phyloP scores from a whole-genome alignment of 306 rosid species.

The Betula pendula region DNA sequence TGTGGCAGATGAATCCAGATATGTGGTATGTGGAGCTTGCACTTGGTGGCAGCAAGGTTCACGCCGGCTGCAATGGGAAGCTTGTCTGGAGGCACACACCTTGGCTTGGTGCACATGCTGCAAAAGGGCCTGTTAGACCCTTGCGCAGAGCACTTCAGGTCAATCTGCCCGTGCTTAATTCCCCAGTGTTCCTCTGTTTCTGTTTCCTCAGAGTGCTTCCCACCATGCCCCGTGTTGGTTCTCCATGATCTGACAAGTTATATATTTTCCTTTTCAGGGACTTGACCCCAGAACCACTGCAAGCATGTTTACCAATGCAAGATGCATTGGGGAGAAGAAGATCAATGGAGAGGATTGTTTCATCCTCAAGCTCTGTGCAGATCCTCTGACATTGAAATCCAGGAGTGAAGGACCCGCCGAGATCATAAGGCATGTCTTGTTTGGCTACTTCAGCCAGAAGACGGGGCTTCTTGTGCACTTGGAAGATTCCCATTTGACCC shows the following conservation, averaged over 20 bases:
- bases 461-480: slow-evolving; percentile 91
- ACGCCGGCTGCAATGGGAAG: slow-evolving; percentile 95
- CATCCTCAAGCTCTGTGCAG: slow-evolving; percentile 93
- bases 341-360: slow-evolving; percentile 90
- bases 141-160: slow-evolving; percentile 96
- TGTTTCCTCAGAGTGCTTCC: not conserved
- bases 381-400: slow-evolving; percentile 83
- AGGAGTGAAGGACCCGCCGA: slow-evolving; percentile 99
- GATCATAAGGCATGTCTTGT: slow-evolving; percentile 92
- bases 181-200: not conserved
- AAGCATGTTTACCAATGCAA: slow-evolving; percentile 86
- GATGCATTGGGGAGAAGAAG: slow-evolving; percentile 97
- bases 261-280: slow-evolving; percentile 50
- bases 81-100: slow-evolving; percentile 99
- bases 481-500: slow-evolving; percentile 98
- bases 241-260: slow-evolving; percentile 5
- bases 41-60: slow-evolving; percentile 97
- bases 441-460: slow-evolving; percentile 98
- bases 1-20: slow-evolving; percentile 99
- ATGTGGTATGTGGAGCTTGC: slow-evolving; percentile 99
- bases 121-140: slow-evolving; percentile 97
- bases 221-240: no score
- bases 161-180: slow-evolving; percentile 2
- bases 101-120: slow-evolving; percentile 98
- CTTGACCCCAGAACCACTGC: slow-evolving; percentile 99